Conservation (phyloP, 2,329 filamentous ascomycete genomes). For the Arthrinium phaeospermum region DNA sequence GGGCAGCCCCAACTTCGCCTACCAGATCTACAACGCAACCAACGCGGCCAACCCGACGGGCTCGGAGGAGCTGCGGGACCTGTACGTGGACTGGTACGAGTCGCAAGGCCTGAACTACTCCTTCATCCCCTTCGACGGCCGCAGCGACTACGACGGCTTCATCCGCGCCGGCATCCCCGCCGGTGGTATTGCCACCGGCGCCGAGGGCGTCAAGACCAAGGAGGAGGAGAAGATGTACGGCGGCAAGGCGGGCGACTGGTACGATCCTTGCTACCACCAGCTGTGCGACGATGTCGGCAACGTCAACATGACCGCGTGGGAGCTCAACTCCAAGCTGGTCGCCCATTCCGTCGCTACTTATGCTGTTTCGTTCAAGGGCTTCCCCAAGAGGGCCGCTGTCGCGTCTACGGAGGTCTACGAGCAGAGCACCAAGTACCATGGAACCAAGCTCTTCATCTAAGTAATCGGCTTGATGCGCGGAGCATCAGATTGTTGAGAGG, state of each 20-base stretch:
- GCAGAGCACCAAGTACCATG: constrained; percentile 54
- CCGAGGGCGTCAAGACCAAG: constrained; percentile 76
- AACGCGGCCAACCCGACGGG: constrained; percentile 74
- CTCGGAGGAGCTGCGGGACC: constrained; percentile 69
- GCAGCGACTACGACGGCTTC: constrained; percentile 81
- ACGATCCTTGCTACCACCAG: constrained; percentile 66
- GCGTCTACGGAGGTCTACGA: constrained; percentile 37
- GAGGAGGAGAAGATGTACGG: constrained; percentile 72
- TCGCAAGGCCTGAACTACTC: constrained; percentile 68
- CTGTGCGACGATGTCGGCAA: constrained; percentile 65
- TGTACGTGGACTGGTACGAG: constrained; percentile 73
- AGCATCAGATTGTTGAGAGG: not conserved
- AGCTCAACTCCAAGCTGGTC: constrained; percentile 68
- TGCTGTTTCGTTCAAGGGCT: constrained; percentile 67
- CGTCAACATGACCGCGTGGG: constrained; percentile 65
- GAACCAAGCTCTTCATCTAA: constrained; percentile 54
- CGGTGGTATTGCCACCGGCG: constrained; percentile 79
- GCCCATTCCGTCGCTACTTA: constrained; percentile 77
- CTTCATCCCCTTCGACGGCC: constrained; percentile 77
- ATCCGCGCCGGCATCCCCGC: constrained; percentile 74
- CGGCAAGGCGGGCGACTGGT: constrained; percentile 67
- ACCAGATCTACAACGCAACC: constrained; percentile 74
- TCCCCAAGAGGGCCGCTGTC: constrained; percentile 59
- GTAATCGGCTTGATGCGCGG: no score
- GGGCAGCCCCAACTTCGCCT: constrained; percentile 69